Evolutionary conservation across 805 yeast species (phyloP).

Genomic region (Cephaloascus albidus): DNA sequence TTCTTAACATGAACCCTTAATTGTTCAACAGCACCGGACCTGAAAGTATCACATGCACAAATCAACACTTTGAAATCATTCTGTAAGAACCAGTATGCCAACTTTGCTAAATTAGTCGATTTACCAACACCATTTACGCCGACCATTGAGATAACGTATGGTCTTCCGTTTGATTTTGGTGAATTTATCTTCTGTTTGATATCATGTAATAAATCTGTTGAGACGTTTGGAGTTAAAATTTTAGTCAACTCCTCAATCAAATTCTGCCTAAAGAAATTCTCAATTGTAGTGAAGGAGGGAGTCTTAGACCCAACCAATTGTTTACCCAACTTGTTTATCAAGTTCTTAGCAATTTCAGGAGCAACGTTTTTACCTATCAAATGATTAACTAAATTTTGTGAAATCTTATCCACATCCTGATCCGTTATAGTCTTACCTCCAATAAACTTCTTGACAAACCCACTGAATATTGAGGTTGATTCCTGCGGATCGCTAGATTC

Average conservation of each 20-base stretch:
- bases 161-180: conserved; percentile 28
- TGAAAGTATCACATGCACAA: conserved; percentile 95
- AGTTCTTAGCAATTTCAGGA: conserved; percentile 71
- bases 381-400: conserved; percentile 62
- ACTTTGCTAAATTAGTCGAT: conserved; percentile 87
- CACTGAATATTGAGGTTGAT: conserved; percentile 6
- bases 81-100: conserved; percentile 92
- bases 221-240: conserved; percentile 84
- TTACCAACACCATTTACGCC: conserved; percentile 99
- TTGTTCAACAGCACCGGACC: conserved; percentile 99
- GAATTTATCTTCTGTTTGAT: conserved; percentile 38
- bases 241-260: conserved; percentile 63
- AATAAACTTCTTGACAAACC: conserved; percentile 48
- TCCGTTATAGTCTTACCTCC: conserved; percentile 64
- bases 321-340: conserved; percentile 61
- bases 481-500: neutral
- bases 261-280: conserved; percentile 55
- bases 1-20: conserved; percentile 88
- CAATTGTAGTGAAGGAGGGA: conserved; percentile 64
- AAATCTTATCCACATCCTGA: conserved; percentile 56
- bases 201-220: conserved; percentile 78
- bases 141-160: conserved; percentile 93
- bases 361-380: conserved; percentile 83
- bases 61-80: conserved; percentile 79
- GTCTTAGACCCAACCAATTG: conserved; percentile 68